Evolutionary conservation across 169 alveolate genomes (phyloP).

Genomic region (Babesia caballi): DNA sequence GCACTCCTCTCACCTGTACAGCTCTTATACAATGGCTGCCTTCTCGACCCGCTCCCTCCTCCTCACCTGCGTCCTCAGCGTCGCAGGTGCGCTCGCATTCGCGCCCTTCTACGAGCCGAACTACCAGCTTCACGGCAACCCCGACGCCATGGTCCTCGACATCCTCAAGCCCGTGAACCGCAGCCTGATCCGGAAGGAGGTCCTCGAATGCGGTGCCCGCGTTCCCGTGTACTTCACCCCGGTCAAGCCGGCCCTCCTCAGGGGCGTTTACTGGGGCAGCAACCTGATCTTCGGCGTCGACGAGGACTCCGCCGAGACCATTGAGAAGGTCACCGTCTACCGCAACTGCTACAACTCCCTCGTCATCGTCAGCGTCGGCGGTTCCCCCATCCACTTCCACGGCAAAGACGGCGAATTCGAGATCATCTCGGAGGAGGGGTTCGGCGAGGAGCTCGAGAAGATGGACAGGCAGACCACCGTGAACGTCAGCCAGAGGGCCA

Average conservation of each 20-base stretch:
- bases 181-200: background rate
- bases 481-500: background rate
- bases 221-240: conserved; percentile 1
- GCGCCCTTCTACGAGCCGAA: background rate
- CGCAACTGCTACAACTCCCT: conserved; percentile 6
- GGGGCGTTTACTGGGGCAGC: background rate
- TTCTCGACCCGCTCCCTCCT: background rate
- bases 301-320: background rate
- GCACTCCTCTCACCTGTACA: too few species aligned
- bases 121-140: background rate
- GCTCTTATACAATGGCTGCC: background rate
- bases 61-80: background rate
- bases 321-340: background rate
- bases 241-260: background rate
- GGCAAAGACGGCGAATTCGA: background rate
- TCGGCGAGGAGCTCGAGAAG: background rate
- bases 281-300: background rate
- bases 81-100: background rate
- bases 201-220: background rate
- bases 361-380: background rate
- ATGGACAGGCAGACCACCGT: background rate
- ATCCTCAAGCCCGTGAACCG: background rate
- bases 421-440: background rate
- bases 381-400: background rate
- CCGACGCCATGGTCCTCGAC: background rate